Evolutionary conservation across 2,329 filamentous ascomycete species (phyloP).

Genomic region (Diplodia seriata): DNA sequence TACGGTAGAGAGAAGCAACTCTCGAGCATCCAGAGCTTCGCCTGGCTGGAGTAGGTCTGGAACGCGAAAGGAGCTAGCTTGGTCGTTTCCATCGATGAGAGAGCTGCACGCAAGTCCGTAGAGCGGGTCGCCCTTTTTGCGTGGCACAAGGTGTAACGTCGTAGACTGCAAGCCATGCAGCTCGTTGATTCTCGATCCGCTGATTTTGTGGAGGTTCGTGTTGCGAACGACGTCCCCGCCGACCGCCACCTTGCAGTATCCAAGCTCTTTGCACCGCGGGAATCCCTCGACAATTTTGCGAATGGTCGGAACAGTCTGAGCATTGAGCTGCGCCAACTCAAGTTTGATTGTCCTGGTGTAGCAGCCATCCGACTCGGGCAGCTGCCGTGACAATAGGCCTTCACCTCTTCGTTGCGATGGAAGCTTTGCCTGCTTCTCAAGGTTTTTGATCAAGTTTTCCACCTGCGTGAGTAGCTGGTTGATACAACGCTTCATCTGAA

Average conservation of each 20-base stretch:
- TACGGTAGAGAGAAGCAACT: neutral
- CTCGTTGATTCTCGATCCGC: neutral
- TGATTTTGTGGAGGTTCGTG: neutral
- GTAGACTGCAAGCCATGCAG: neutral
- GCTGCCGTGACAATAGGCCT: no score
- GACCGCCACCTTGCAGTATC: neutral
- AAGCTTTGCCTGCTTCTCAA: no score
- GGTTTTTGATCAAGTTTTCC: no score
- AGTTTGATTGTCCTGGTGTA: neutral
- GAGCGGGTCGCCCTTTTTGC: no score
- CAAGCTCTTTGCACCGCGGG: neutral
- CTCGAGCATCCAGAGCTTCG: neutral
- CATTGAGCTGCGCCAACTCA: neutral
- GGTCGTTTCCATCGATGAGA: neutral
- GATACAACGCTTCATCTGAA: no score
- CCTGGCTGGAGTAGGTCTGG: neutral
- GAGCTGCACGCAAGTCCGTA: neutral
- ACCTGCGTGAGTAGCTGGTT: no score
- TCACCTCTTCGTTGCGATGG: no score
- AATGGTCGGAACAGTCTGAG: no score
- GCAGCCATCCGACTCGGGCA: neutral
- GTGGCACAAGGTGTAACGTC: neutral
- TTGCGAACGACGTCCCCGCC: neutral
- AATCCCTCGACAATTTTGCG: neutral
- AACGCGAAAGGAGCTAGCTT: neutral